Evolutionary conservation across 1,284 basidiomycete species (phyloP).

Genomic region (Apiotrichum veenhuisii): DNA sequence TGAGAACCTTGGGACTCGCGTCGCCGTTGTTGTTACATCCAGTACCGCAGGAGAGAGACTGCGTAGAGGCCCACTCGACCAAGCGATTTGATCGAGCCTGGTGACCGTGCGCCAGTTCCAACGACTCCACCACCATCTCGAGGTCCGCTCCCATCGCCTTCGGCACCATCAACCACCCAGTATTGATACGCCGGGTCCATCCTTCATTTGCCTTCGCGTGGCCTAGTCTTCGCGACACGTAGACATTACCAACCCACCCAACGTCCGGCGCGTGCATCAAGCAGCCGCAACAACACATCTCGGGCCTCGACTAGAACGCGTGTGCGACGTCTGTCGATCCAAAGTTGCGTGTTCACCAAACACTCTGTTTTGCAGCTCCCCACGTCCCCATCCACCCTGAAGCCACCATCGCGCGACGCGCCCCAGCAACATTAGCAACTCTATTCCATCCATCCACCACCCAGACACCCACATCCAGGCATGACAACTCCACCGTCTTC

Average conservation of each 20-base stretch:
- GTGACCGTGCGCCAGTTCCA: neutral
- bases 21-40: neutral
- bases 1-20: neutral
- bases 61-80: neutral
- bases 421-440: neutral
- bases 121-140: neutral
- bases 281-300: neutral
- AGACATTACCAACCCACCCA: neutral
- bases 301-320: neutral
- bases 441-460: neutral
- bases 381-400: neutral
- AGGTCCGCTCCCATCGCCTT: neutral
- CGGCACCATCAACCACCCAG: neutral
- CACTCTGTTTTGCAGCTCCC: neutral
- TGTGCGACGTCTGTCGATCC: neutral
- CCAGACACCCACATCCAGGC: neutral
- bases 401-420: constrained; percentile 3
- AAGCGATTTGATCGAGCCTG: neutral
- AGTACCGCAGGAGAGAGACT: neutral
- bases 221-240: neutral
- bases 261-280: no score
- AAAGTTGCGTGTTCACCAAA: neutral
- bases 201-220: neutral
- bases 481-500: constrained; percentile 38
- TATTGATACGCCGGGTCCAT: neutral